Percentiles rank a stretch among this genome's conserved stretches.
phyloP scores from a whole-genome alignment of 192 early-diverging fungal genomes.

The Coemansia aciculifera region DNA sequence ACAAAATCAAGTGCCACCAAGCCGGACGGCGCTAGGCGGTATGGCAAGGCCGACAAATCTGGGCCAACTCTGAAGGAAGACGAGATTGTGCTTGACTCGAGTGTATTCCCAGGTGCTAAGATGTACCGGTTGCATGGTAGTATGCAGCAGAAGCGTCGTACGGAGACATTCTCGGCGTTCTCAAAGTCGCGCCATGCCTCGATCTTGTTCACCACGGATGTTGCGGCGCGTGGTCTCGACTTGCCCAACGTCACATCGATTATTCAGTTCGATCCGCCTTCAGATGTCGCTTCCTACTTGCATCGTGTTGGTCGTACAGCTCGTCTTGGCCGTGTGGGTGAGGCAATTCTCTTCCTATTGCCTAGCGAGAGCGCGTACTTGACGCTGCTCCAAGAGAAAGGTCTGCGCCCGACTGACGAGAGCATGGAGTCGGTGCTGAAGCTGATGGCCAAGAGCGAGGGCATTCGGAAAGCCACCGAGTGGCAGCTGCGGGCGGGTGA shows the following conservation, averaged over 20 bases:
- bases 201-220: conserved; percentile 93
- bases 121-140: conserved; percentile 90
- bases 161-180: conserved; percentile 74
- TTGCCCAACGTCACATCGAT: conserved; percentile 89
- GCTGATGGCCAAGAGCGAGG: conserved; percentile 57
- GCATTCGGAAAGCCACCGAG: conserved; percentile 33
- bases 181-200: conserved; percentile 58
- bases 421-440: conserved; percentile 60
- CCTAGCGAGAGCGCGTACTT: conserved; percentile 86
- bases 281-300: conserved; percentile 92
- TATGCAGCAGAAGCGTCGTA: conserved; percentile 77
- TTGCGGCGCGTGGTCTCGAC: conserved; percentile 97
- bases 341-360: conserved; percentile 81
- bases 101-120: conserved; percentile 65
- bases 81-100: conserved; percentile 48
- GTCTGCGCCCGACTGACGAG: conserved; percentile 62
- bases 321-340: conserved; percentile 85
- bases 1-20: conserved; percentile 6
- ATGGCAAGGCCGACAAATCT: conserved; percentile 15
- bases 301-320: conserved; percentile 98
- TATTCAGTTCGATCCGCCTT: conserved; percentile 95
- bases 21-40: not conserved
- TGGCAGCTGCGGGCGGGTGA: conserved; percentile 53
- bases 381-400: conserved; percentile 64
- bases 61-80: conserved; percentile 38